Percentiles rank a stretch among this genome's conserved stretches.
Conservation (phyloP, 306 rosid genomes). For the Pterocarpus macrocarpus region DNA sequence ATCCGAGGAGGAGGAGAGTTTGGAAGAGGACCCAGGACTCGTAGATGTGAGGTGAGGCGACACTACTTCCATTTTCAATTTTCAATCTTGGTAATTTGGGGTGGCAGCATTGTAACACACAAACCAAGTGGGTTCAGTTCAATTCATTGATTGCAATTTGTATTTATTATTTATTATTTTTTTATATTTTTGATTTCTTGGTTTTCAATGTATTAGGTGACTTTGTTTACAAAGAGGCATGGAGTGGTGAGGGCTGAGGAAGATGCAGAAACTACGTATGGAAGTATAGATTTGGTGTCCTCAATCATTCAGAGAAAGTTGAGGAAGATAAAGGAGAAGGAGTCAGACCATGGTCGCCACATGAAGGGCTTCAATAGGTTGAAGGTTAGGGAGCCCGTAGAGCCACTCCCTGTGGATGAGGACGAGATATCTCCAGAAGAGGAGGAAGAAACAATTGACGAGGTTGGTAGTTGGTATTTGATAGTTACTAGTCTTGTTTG, state of each 20-base stretch:
- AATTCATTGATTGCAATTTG: slow-evolving; percentile 9
- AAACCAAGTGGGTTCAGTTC: neutral
- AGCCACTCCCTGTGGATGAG: slow-evolving; percentile 47
- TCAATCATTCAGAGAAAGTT: slow-evolving; percentile 91
- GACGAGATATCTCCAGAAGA: slow-evolving; percentile 52
- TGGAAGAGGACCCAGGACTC: slow-evolving; percentile 82
- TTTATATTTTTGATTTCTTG: too few relatives aligned
- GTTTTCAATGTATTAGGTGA: slow-evolving; percentile 56
- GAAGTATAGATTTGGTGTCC: slow-evolving; percentile 88
- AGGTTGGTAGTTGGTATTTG: slow-evolving; percentile 61
- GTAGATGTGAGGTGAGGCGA: slow-evolving; percentile 89
- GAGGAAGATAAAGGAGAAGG: slow-evolving; percentile 95
- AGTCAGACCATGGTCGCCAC: slow-evolving; percentile 88
- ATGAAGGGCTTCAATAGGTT: slow-evolving; percentile 88
- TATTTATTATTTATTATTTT: neutral
- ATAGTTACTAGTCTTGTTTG: slow-evolving; percentile 5
- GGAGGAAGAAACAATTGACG: slow-evolving; percentile 59
- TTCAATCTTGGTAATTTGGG: slow-evolving; percentile 24
- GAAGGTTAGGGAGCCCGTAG: slow-evolving; percentile 67
- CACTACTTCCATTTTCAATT: slow-evolving; percentile 17
- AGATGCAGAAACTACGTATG: slow-evolving; percentile 77
- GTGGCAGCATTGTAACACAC: neutral
- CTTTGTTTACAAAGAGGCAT: slow-evolving; percentile 83
- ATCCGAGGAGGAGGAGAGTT: slow-evolving; percentile 92
- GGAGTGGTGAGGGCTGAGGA: slow-evolving; percentile 96